Conservation (phyloP, 2,329 filamentous ascomycete species). For the Xylaria sp. region DNA sequence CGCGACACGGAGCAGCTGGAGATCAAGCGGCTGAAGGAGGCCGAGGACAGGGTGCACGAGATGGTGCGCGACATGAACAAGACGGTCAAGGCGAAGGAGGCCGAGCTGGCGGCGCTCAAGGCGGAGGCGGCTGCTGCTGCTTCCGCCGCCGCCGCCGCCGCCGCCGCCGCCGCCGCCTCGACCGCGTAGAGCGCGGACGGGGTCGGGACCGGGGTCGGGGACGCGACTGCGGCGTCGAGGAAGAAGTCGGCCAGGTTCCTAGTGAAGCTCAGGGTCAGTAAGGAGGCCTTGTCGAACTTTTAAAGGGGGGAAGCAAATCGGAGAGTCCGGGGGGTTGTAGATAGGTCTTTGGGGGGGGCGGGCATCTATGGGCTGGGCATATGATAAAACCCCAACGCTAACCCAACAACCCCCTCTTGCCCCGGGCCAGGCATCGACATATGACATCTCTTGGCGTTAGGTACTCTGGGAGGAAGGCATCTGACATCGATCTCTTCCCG, state of each 20-base stretch:
- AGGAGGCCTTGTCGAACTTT: neutral
- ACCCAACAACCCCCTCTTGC: too few species aligned
- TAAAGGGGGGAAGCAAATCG: neutral
- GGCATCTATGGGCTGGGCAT: neutral
- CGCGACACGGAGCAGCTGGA: constrained; percentile 68
- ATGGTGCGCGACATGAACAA: constrained; percentile 62
- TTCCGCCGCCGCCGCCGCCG: too few species aligned
- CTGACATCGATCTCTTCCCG: neutral
- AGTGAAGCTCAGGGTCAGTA: constrained; percentile 3
- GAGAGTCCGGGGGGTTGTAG: neutral
- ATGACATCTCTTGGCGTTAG: neutral
- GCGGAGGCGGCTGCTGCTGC: too few species aligned
- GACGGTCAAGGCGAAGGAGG: constrained; percentile 67
- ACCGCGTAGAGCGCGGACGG: constrained; percentile 30
- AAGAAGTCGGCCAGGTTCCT: neutral
- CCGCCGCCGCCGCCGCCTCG: constrained; percentile 54
- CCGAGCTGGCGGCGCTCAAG: constrained; percentile 62
- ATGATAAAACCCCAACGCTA: too few species aligned
- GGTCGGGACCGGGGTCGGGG: too few species aligned
- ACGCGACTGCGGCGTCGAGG: neutral
- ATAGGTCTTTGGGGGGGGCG: too few species aligned
- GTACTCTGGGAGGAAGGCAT: neutral
- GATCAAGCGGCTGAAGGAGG: constrained; percentile 63
- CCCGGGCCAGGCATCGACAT: neutral
- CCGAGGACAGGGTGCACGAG: constrained; percentile 64